Evolutionary conservation across 2,329 filamentous ascomycete species (phyloP).

Genomic region (Elsinoe australis): DNA sequence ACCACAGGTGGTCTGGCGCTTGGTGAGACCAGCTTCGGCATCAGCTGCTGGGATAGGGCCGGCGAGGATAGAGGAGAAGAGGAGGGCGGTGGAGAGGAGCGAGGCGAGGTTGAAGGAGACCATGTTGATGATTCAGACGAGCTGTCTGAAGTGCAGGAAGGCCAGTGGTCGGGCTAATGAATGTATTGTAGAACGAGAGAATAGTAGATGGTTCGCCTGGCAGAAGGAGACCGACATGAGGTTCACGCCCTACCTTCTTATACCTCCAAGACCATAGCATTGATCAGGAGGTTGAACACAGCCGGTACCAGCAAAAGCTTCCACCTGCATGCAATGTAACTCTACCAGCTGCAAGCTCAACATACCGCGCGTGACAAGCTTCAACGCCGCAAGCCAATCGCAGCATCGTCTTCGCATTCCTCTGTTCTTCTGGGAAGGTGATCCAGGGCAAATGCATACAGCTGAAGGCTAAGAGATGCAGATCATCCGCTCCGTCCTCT

Average conservation of each 20-base stretch:
- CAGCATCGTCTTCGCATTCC: too few species aligned
- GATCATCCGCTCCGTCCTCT: neutral
- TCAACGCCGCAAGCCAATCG: too few species aligned
- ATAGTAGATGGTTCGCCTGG: too few species aligned
- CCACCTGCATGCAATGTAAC: neutral
- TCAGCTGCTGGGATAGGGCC: constrained; percentile 22
- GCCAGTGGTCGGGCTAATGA: neutral
- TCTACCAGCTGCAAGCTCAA: neutral
- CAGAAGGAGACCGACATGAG: too few species aligned
- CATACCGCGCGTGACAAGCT: too few species aligned
- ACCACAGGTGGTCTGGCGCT: constrained; percentile 18
- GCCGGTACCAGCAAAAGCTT: neutral
- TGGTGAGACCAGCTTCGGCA: neutral
- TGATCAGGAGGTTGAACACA: neutral
- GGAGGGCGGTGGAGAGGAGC: constrained; percentile 25
- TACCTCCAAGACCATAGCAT: too few species aligned
- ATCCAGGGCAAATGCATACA: neutral
- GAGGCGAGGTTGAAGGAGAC: constrained; percentile 21
- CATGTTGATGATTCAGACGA: constrained; percentile 22
- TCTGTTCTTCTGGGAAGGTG: neutral
- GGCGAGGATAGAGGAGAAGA: constrained; percentile 26
- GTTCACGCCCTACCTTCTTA: too few species aligned
- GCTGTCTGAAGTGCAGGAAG: neutral
- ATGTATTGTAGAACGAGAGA: neutral
- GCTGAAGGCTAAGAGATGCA: neutral